Base-by-base conservation (phyloP, 257 asterid species). In the Gynochthodes officinalis region DNA sequence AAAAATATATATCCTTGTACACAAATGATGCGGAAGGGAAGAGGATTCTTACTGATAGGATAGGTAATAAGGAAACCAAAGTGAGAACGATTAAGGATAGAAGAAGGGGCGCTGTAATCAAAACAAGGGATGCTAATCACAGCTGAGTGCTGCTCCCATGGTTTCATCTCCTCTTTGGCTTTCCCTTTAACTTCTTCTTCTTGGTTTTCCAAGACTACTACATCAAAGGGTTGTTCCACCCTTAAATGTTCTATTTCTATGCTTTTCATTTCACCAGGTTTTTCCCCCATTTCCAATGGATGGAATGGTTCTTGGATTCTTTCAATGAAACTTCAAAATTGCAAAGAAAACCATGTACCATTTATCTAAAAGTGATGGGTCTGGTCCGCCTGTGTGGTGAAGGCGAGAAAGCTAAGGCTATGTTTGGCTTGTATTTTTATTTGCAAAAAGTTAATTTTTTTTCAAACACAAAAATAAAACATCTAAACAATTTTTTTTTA, bases 91-190 rank as follows among this genome's bases (percentile, higher is more conserved):
- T 55, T 64, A 42, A 81, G 81, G 30, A 84, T 71, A 28, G 82
- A 73, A 79, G 84, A 76, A 11, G 86, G 76, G 49, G 88, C 86
- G 14, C 69, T 79, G 81, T 84, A 84, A 77, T 84, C 83, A 63
- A 64, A 84, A 13, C 86, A 82, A 68, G 86, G 86, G 62, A 84
- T 75, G 83, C 83, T 79, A 28, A 84, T 84, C 43, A 84, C 86
- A n/a, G 82, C 78, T 9, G 86, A 79, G 59, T 84, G 88, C 69
- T 84, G 88, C 66, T 84, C 88, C 88, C 88, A 84, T 68, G 88
- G 88, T 71, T 84, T 81, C 88, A 84, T 82, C 48, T 74, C 82
- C 67, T 79, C 74, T 39, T 69, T n/a, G 35, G 37, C n/a, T 59
- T 65, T 50, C 67, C 23, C 33, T 63, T 69, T 65, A 46, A 43